Base-by-base conservation (phyloP, 495 filamentous ascomycete species). In the Neurospora sp. region DNA sequence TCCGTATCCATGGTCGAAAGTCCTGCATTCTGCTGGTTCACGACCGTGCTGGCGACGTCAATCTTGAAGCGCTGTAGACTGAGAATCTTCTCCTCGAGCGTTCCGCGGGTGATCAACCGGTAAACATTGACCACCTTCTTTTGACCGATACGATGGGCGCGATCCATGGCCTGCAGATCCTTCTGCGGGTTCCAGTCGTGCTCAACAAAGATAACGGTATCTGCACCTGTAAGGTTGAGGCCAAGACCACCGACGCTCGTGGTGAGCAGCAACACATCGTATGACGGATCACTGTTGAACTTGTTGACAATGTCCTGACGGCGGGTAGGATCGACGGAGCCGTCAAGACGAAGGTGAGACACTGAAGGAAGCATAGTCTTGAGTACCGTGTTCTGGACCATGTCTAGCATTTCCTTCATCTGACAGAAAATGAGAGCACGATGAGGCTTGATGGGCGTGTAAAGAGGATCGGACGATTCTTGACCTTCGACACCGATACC, bases 91-190 rank as follows among this genome's bases (percentile, higher is more conserved):
- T 99, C 96, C 84, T 99, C 96, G 70, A 99, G 83, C 9, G 96
- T 98, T 68, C 96, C 96, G 76, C 96, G 87, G 20, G 96, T 98
- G 79, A 99, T 92, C 77, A 99, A 85, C 31, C 96, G 92, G 81
- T 98, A 99, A n/a, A 99, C 96, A 79, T 99, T 99, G 73, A 99
- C 96, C 22, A 98, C 95, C 86, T 98, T 98, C 90, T 98, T 98
- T 85, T 99, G 96, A 5, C 96, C 96, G 76, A 99, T 99, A 76
- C 96, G 91, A 84, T 99, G 96, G 11, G 96, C 96, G 68, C 96
- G 94, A 79, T 99, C 96, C 96, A 99, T 99, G 75, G 96, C 96
- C 81, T 99, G 96, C 76, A 99, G 88, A 83, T 99, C 96, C 82
- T 97, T 97, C 79, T 98, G 96, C 40, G 96, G 96, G 79, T 99